Evolutionary conservation across 169 alveolate species (phyloP).

Genomic region (Fabrea salina): DNA sequence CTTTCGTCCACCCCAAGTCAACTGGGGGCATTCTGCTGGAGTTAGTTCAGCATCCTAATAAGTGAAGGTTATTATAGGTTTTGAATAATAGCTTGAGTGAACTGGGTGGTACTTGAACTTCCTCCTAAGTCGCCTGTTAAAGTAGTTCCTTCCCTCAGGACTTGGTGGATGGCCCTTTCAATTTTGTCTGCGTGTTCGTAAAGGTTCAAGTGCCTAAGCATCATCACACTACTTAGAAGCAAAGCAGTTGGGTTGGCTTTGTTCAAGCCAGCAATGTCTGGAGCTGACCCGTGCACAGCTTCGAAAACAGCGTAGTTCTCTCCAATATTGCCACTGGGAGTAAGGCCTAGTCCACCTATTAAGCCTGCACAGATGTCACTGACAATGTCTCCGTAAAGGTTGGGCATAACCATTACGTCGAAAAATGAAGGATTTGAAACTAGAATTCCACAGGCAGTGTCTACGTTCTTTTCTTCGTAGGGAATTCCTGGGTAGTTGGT

Average conservation of each 20-base stretch:
- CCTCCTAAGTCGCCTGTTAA: slow-evolving; percentile 69
- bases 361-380: slow-evolving; percentile 79
- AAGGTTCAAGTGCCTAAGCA: slow-evolving; percentile 74
- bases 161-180: slow-evolving; percentile 50
- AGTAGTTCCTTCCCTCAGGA: slow-evolving; percentile 45
- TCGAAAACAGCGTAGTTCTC: slow-evolving; percentile 67
- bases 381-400: slow-evolving; percentile 82
- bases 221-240: slow-evolving; percentile 74
- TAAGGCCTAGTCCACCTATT: slow-evolving; percentile 74
- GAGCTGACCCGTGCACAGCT: slow-evolving; percentile 73
- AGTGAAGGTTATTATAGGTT: no score
- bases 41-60: slow-evolving; percentile 52
- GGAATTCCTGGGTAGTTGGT: slow-evolving; percentile 66
- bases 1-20: slow-evolving; percentile 59
- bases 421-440: slow-evolving; percentile 61
- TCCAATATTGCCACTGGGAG: slow-evolving; percentile 81
- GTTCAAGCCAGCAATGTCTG: slow-evolving; percentile 75
- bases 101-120: slow-evolving; percentile 42
- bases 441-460: slow-evolving; percentile 70
- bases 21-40: slow-evolving; percentile 57
- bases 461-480: slow-evolving; percentile 65
- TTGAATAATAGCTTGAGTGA: slow-evolving; percentile 60
- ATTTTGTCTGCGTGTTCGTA: slow-evolving; percentile 51
- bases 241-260: slow-evolving; percentile 82
- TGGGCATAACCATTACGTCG: slow-evolving; percentile 80